Evolutionary conservation across 2,329 filamentous ascomycete species (phyloP).

Genomic region (Calonectria leucothoes): DNA sequence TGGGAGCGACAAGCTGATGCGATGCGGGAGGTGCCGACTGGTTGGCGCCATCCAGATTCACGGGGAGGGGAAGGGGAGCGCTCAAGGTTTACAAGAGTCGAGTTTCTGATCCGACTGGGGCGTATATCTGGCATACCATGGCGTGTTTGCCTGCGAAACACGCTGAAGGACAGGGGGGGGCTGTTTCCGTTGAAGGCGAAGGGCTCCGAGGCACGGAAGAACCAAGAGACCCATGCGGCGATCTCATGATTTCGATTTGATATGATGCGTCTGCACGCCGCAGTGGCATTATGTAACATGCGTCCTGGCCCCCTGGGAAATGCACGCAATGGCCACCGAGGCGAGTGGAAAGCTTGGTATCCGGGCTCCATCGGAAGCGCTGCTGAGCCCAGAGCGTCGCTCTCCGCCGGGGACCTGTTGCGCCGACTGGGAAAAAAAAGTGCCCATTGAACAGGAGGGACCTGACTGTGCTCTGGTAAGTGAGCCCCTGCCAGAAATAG

Average conservation of each 20-base stretch:
- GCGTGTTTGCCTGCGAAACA: slow-evolving; percentile 5
- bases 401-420: background rate
- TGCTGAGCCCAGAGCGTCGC: background rate
- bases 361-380: slow-evolving; percentile 1
- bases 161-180: background rate
- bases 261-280: background rate
- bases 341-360: background rate
- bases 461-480: no score
- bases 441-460: background rate
- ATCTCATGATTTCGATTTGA: slow-evolving; percentile 15
- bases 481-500: background rate
- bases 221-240: slow-evolving; percentile 9
- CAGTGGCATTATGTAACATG: background rate
- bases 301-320: background rate
- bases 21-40: background rate
- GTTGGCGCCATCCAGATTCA: background rate
- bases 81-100: no score
- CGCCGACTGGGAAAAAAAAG: background rate
- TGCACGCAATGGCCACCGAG: slow-evolving; percentile 6
- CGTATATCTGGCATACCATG: background rate
- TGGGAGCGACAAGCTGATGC: background rate
- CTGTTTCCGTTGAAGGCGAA: background rate
- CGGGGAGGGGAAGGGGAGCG: no score
- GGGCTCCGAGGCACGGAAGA: slow-evolving; percentile 21
- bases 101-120: background rate